Evolutionary conservation across 148 eudicot species (phyloP).

Genomic region (Chenopodium formosanum): DNA sequence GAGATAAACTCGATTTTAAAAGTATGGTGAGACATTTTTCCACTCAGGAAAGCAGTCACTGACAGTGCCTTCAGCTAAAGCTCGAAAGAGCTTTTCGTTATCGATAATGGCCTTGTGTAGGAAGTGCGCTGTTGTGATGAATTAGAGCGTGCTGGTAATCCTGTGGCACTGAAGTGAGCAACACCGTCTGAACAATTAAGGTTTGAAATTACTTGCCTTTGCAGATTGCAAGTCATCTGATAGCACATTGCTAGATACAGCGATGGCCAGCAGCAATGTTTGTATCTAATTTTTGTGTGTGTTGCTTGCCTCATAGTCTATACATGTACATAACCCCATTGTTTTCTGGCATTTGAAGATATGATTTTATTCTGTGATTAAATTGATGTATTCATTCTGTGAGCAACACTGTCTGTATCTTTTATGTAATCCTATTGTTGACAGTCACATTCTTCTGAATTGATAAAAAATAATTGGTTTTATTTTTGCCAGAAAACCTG

Average conservation of each 20-base stretch:
- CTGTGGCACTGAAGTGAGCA: not conserved
- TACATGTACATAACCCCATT: slow-evolving; percentile 22
- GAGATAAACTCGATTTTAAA: not conserved
- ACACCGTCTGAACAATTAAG: not conserved
- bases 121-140: not conserved
- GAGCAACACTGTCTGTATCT: not conserved
- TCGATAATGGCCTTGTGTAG: not conserved
- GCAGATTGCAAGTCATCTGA: not conserved
- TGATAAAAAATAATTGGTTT: not conserved
- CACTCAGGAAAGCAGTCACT: not conserved
- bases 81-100: not conserved
- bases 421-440: not conserved
- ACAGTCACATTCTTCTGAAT: not conserved
- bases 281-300: not conserved
- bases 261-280: not conserved
- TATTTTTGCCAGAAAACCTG: not conserved
- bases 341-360: not conserved
- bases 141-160: not conserved
- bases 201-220: not conserved
- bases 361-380: not conserved
- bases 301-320: not conserved
- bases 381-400: not conserved
- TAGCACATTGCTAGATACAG: slow-evolving; percentile 2
- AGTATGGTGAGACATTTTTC: not conserved
- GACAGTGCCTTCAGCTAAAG: not conserved